Base-by-base conservation (phyloP, 2,329 filamentous ascomycete genomes). In the Rhytidhysteron rufulum region DNA sequence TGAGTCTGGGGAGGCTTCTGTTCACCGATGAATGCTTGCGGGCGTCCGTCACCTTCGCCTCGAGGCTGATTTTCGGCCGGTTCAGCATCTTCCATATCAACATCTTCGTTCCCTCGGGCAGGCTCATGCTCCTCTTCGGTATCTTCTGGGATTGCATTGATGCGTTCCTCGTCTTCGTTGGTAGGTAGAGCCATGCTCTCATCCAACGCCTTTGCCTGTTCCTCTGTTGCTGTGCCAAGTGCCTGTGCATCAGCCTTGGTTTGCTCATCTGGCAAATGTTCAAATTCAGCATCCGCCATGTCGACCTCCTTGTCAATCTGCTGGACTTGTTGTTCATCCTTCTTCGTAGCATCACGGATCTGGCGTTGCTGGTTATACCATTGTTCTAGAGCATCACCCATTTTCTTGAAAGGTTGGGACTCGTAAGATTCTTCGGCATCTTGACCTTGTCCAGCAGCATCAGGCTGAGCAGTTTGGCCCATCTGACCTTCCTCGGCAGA, bases 311-410 rank as follows among this genome's bases (percentile, higher is more conserved):
- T 52, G 61, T 70, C 49, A 69, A 62, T 57, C 32, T 67, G 60
- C 43, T 67, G 58, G 37, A 73, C 69, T 49, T 79, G 67, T 22
- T 77, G 72, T 16, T 75, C 66, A 10, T 75, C 70, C 34, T 80
- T 74, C 35, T 66, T 51, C 3, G 43, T 55, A 3, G 66, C 55
- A 22, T 70, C 63, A 10, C 62, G 65, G 53, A 98, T 97, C 46
- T 95, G 85, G 34, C 80, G 80, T 55, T 94, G 87, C 57, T 89
- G 87, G 43, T 87, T 80, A 64, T 97, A 90, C 88, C 90, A 98
- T 53, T 85, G 81, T 63, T 97, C 90, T 22, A 98, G 74, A 5
- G 88, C 85, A 68, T 98, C 89, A 17, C 93, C 93, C 21, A 98
- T 79, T 58, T 95, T 94, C 69, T 93, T 93, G 75, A 96, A 95